Base-by-base conservation (phyloP, 176 grass and related monocot species). In the Poa annua region DNA sequence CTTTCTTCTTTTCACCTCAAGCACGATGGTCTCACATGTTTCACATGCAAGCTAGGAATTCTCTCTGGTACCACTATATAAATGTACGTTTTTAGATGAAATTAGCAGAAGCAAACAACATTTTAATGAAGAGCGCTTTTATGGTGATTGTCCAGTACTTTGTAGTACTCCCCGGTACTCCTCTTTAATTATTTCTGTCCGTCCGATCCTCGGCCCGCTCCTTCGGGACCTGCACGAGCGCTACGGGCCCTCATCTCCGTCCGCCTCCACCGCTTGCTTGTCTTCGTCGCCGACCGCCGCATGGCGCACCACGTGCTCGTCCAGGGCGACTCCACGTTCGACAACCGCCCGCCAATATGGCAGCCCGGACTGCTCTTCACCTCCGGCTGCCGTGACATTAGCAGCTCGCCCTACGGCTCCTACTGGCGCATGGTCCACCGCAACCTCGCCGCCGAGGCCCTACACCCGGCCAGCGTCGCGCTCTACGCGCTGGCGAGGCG, bases 361-460 rank as follows among this genome's bases (percentile, higher is more conserved):
- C 83, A 85, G 0, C 83, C 77, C 0, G 1, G 0, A 5, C 0
- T 6, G 33, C 49, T 90, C 11, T 78, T 96, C 84, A 75, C 47
- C 17, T 45, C 74, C 79, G 83, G 56, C 56, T 2, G 4, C 39
- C 57, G 77, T 74, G 85, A 75, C 81, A 49, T 96, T 74, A 93
- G 44, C 74, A 41, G 57, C 17, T 25, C 90, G 3, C 11, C 55
- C 7, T 96, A 96, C 26, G 86, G 88, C 0, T 7, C 90, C 3
- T 64, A 84, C 73, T 93, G 88, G 90, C 93, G 76, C 22, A 74
- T 83, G 50, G 76, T 94, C 36, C 86, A 86, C 57, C 89, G 87
- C 0, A 94, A 94, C 72, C 73, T 95, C 24, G 79, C 77, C n/a
- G 59, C 47, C 26, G 83, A 88, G 70, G 77, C 69, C 19, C 84